These are phyloP conservation scores for Paecilomyces variotii DNA, from an alignment of 2,329 filamentous ascomycete genomes.

Conservation along the genomic window DNA sequence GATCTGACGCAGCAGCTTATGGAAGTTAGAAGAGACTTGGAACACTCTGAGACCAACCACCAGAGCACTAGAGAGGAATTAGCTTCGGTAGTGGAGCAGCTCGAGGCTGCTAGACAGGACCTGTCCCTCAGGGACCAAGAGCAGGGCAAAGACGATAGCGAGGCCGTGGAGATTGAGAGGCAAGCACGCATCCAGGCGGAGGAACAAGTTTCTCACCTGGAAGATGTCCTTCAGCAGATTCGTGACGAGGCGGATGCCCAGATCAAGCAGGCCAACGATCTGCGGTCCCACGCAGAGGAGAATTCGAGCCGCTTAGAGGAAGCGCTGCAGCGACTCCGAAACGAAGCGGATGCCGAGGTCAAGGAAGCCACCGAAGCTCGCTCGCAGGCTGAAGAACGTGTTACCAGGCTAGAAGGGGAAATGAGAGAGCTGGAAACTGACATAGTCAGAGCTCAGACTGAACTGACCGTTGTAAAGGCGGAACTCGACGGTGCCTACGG, in stretches of 20 bases:
- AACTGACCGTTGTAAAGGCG: conserved; percentile 82
- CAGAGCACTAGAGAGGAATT: conserved; percentile 34
- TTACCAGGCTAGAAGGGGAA: conserved; percentile 40
- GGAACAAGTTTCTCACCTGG: conserved; percentile 24
- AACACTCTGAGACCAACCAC: conserved; percentile 40
- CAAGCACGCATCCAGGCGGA: conserved; percentile 21
- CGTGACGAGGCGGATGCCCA: conserved; percentile 9
- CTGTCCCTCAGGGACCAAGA: conserved; percentile 25
- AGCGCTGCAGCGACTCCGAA: conserved; percentile 23
- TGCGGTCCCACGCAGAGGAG: conserved; percentile 14
- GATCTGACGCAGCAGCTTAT: conserved; percentile 42
- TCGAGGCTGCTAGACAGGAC: conserved; percentile 34
- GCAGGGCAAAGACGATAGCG: conserved; percentile 20
- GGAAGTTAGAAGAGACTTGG: conserved; percentile 58
- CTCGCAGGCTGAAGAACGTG: conserved; percentile 27
- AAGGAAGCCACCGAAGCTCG: conserved; percentile 20
- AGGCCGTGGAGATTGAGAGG: conserved; percentile 20
- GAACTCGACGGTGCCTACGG: conserved; percentile 95
- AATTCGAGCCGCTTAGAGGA: conserved; percentile 19
- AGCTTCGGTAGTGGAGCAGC: conserved; percentile 33
- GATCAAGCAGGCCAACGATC: conserved; percentile 12
- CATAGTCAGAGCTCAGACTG: conserved; percentile 58
- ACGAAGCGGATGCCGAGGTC: conserved; percentile 24
- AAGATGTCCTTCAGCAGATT: conserved; percentile 47
- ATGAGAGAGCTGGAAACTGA: conserved; percentile 52